Percentiles rank a stretch among this genome's conserved stretches.
Evolutionary conservation across 176 grass and related monocot genomes (phyloP).

Genomic region (Luzula sylvatica): DNA sequence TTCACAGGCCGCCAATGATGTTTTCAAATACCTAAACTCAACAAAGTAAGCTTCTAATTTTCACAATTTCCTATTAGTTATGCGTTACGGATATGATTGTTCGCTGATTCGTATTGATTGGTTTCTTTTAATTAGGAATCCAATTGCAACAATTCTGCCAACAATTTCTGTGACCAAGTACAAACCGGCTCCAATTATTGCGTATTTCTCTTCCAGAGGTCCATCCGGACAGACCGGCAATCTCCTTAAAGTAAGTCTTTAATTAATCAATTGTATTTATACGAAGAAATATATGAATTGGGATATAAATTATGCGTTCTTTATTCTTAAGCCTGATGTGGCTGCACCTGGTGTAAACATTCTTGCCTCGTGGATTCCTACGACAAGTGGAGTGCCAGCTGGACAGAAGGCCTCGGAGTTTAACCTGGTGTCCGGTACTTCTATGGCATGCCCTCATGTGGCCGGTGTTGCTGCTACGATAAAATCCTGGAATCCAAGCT

Average conservation of each 20-base stretch:
- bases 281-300: too few relatives aligned
- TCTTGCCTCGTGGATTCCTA: constrained; percentile 68
- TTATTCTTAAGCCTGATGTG: constrained; percentile 49
- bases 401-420: constrained; percentile 67
- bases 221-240: constrained; percentile 40
- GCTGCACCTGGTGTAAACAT: constrained; percentile 84
- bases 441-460: constrained; percentile 89
- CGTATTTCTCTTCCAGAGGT: constrained; percentile 79
- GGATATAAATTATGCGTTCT: too few relatives aligned
- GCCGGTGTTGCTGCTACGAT: constrained; percentile 50
- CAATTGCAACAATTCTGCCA: constrained; percentile 50
- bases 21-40: constrained; percentile 58
- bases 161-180: constrained; percentile 53
- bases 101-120: background rate
- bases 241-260: constrained; percentile 51
- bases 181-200: constrained; percentile 62
- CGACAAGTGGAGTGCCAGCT: constrained; percentile 22
- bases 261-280: too few relatives aligned
- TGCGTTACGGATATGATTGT: background rate
- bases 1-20: constrained; percentile 25
- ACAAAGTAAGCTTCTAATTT: constrained; percentile 24
- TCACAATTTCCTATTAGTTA: background rate
- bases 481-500: constrained; percentile 67
- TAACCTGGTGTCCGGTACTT: constrained; percentile 78
- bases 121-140: constrained; percentile 32